These are phyloP conservation scores for Boletus reticuloceps DNA, from an alignment of 768 basidiomycete genomes.

Conservation along the genomic window DNA sequence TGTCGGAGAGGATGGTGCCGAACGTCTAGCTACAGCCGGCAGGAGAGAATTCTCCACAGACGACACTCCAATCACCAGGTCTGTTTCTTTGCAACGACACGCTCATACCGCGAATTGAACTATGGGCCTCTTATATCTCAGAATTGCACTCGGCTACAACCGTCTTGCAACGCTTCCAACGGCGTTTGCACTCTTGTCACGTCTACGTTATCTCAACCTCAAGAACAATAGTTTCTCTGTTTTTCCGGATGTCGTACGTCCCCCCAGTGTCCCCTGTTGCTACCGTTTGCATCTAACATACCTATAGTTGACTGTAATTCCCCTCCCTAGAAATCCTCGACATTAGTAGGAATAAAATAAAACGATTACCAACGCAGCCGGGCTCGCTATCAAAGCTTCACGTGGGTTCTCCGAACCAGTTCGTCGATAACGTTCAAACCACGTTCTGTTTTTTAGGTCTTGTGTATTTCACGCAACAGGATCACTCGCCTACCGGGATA, in stretches of 20 bases:
- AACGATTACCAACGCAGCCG: conserved; percentile 71
- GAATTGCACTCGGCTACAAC: conserved; percentile 87
- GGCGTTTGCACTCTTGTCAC: conserved; percentile 68
- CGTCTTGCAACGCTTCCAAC: conserved; percentile 73
- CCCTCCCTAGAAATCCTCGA: conserved; percentile 92
- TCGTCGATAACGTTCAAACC: neutral
- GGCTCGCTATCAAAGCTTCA: conserved; percentile 76
- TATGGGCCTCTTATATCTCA: conserved; percentile 28
- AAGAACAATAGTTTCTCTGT: conserved; percentile 78
- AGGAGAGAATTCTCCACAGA: conserved; percentile 44
- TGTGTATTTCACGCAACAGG: conserved; percentile 85
- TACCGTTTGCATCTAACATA: conserved; percentile 7
- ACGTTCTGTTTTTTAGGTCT: conserved; percentile 51
- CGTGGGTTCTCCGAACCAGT: conserved; percentile 38
- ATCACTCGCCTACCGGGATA: conserved; percentile 78
- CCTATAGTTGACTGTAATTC: conserved; percentile 73
- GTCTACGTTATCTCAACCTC: conserved; percentile 82
- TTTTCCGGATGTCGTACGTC: conserved; percentile 85
- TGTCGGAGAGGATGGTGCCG: conserved; percentile 70
- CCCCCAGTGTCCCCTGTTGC: conserved; percentile 1
- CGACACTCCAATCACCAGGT: conserved; percentile 62
- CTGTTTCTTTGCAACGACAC: conserved; percentile 19
- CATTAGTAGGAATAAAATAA: conserved; percentile 89
- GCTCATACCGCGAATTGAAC: conserved; percentile 6
- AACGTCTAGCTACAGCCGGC: conserved; percentile 67